phyloP scores from a whole-genome alignment of 176 grass and related monocot species.

The Oryza glumipatula region DNA sequence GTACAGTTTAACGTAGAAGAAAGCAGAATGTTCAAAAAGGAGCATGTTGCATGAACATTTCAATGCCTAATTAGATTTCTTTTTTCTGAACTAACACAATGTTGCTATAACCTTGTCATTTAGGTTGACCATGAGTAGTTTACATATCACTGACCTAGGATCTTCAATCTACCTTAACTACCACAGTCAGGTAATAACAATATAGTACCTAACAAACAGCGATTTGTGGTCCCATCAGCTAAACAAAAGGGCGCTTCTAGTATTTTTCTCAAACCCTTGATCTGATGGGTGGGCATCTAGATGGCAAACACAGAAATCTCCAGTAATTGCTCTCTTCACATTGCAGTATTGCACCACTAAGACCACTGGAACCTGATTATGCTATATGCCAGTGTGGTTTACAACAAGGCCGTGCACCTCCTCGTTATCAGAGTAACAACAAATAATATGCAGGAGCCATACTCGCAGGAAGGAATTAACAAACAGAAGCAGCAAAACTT shows the following conservation, averaged over 20 bases:
- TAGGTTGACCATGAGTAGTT: neutral
- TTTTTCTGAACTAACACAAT: neutral
- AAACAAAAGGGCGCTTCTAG: neutral
- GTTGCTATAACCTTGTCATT: neutral
- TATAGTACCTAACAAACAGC: neutral
- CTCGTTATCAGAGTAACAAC: neutral
- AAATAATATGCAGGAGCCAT: neutral
- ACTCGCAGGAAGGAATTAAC: neutral
- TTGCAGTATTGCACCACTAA: neutral
- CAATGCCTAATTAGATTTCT: neutral
- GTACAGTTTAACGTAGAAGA: neutral
- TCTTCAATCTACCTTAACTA: constrained; percentile 9
- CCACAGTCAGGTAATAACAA: neutral
- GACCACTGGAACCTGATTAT: neutral
- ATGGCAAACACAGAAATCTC: neutral
- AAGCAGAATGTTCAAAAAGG: neutral
- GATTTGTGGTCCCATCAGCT: neutral
- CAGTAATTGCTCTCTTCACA: neutral
- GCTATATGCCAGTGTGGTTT: neutral
- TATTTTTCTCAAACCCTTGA: neutral
- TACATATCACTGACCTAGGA: neutral
- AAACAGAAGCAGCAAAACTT: constrained; percentile 5
- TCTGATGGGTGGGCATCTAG: constrained; percentile 5
- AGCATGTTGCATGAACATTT: neutral
- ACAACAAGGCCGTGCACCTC: neutral